A percentile compares a stretch with the other conserved stretches of the same genome.
Evolutionary conservation across 75 land plant genomes (phyloP).

Genomic region (Cunninghamia lanceolata): DNA sequence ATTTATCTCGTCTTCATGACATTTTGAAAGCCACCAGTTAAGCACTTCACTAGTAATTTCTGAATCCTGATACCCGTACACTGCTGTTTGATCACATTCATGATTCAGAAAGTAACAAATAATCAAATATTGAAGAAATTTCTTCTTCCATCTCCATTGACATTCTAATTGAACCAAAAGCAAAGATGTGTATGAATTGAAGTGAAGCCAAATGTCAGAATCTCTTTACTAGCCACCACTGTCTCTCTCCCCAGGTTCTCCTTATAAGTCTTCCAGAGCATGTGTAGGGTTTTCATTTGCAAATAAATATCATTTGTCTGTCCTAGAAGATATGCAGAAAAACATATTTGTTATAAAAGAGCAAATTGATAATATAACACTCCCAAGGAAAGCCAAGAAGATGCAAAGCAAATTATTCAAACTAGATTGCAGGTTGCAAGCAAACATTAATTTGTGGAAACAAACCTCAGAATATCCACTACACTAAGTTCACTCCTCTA

Average conservation of each 20-base stretch:
- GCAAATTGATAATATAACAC: not conserved
- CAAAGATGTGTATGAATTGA: not conserved
- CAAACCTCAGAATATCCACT: not conserved
- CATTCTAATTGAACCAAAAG: not conserved
- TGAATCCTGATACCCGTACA: not conserved
- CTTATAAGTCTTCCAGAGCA: not conserved
- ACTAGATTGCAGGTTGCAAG: not conserved
- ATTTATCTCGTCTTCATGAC: not conserved
- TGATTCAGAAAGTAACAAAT: not conserved
- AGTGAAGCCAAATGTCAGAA: not conserved
- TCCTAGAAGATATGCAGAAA: not conserved
- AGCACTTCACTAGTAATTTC: not conserved
- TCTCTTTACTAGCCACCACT: not conserved
- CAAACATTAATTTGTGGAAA: not conserved
- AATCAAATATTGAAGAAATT: not conserved
- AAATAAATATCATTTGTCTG: not conserved
- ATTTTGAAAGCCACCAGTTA: not conserved
- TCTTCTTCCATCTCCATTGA: not conserved
- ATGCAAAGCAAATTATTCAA: not conserved
- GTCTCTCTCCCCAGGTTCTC: not conserved
- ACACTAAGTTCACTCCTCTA: conserved; percentile 1
- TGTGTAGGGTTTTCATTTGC: not conserved
- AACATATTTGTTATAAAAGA: not conserved
- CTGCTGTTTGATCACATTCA: too few relatives aligned
- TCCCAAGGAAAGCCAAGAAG: not conserved